Conservation (phyloP, 257 asterid genomes). For the Nicotiana benthamiana region DNA sequence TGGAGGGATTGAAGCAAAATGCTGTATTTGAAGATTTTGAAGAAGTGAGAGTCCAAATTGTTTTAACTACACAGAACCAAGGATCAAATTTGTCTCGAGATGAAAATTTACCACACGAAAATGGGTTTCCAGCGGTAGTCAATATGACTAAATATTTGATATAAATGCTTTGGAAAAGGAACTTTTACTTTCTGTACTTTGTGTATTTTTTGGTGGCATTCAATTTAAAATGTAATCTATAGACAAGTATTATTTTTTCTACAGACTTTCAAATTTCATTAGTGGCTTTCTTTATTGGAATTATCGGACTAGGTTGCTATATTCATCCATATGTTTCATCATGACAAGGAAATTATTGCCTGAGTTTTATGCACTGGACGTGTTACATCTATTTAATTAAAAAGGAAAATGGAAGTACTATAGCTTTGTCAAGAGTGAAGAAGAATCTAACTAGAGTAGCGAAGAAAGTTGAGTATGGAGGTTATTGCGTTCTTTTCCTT, state of each 20-base stretch:
- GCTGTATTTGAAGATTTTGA: too few relatives aligned
- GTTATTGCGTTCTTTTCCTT: not conserved
- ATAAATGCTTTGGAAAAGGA: too few relatives aligned
- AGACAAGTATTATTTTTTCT: not conserved
- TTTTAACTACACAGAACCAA: too few relatives aligned
- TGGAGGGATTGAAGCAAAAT: too few relatives aligned
- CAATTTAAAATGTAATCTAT: not conserved
- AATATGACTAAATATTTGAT: too few relatives aligned
- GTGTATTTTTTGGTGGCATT: too few relatives aligned
- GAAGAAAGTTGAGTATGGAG: not conserved
- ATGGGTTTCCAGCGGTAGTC: too few relatives aligned
- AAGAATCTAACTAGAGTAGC: not conserved
- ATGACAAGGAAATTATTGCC: not conserved
- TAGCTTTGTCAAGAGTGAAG: not conserved
- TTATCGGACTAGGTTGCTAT: not conserved
- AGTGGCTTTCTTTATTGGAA: not conserved
- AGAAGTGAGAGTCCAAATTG: too few relatives aligned
- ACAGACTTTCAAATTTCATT: not conserved
- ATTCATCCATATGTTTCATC: not conserved
- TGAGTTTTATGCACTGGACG: not conserved
- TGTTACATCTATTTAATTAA: not conserved
- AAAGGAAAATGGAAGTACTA: not conserved
- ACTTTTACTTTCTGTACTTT: too few relatives aligned
- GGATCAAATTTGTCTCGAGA: too few relatives aligned
- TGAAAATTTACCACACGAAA: too few relatives aligned